Evolutionary conservation across 768 basidiomycete species (phyloP).

Genomic region (Phlebiopsis gigantea): DNA sequence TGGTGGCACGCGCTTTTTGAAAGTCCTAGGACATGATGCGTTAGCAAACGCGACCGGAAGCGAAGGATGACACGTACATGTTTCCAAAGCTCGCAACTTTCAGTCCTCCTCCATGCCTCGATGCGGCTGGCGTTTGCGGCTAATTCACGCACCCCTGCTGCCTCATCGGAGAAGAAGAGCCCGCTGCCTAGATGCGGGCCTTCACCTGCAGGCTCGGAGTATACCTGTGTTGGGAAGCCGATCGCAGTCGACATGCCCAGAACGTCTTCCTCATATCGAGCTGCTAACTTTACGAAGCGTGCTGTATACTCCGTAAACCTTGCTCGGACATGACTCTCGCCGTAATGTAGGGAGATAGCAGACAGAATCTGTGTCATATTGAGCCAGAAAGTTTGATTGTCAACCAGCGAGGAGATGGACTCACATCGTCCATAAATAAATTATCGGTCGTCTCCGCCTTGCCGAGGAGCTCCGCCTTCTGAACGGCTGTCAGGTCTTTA

Average conservation of each 20-base stretch:
- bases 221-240: conserved; percentile 59
- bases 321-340: conserved; percentile 81
- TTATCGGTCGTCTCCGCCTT: conserved; percentile 69
- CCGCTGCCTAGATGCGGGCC: conserved; percentile 69
- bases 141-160: conserved; percentile 60
- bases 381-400: neutral
- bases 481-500: conserved; percentile 41
- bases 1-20: conserved; percentile 42
- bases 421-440: conserved; percentile 90
- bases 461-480: conserved; percentile 48
- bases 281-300: conserved; percentile 85
- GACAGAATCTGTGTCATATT: conserved; percentile 62
- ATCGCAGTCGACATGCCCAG: conserved; percentile 62
- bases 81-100: conserved; percentile 69
- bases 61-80: conserved; percentile 40
- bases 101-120: conserved; percentile 89
- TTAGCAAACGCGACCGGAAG: neutral
- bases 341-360: conserved; percentile 89
- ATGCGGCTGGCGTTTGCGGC: conserved; percentile 75
- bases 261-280: conserved; percentile 85
- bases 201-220: conserved; percentile 39
- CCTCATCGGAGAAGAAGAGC: conserved; percentile 72
- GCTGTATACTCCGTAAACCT: conserved; percentile 86
- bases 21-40: conserved; percentile 58
- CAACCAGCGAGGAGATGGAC: conserved; percentile 25